These are phyloP conservation scores for Vanilla planifolia DNA, from an alignment of 106 monocot species.

Conservation along the genomic window DNA sequence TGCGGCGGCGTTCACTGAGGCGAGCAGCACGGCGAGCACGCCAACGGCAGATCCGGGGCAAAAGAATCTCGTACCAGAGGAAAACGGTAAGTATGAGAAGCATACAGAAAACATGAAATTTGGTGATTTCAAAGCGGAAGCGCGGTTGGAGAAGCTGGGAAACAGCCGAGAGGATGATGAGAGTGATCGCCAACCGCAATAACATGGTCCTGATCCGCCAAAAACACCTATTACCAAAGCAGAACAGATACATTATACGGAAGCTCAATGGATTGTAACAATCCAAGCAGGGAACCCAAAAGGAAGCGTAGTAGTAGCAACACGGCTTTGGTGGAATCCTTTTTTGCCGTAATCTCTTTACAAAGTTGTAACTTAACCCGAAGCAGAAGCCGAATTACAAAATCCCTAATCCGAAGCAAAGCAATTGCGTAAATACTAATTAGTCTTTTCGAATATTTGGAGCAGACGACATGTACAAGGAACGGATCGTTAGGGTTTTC, in stretches of 20 bases:
- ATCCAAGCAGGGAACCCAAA: neutral
- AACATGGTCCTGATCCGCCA: slow-evolving; percentile 47
- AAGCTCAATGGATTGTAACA: slow-evolving; percentile 1
- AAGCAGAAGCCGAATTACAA: slow-evolving; percentile 3
- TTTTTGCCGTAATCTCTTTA: neutral
- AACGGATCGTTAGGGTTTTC: slow-evolving; percentile 22
- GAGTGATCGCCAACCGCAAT: slow-evolving; percentile 57
- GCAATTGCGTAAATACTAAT: neutral
- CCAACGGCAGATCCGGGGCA: slow-evolving; percentile 45
- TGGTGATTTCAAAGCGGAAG: slow-evolving; percentile 53
- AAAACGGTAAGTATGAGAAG: slow-evolving; percentile 37
- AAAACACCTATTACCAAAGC: slow-evolving; percentile 47
- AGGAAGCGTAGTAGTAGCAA: neutral
- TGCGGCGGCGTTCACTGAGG: slow-evolving; percentile 33
- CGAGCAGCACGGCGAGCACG: slow-evolving; percentile 44
- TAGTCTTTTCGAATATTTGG: slow-evolving; percentile 11
- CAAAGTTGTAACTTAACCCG: neutral
- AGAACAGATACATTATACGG: slow-evolving; percentile 66
- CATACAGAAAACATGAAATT: slow-evolving; percentile 39
- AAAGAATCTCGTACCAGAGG: slow-evolving; percentile 57
- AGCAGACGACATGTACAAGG: neutral
- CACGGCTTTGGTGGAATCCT: neutral
- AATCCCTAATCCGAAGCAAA: slow-evolving; percentile 7
- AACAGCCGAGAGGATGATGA: slow-evolving; percentile 41
- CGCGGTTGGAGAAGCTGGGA: slow-evolving; percentile 49